Base-by-base conservation (phyloP, 495 filamentous ascomycete species). In the Penicillium odoratum region DNA sequence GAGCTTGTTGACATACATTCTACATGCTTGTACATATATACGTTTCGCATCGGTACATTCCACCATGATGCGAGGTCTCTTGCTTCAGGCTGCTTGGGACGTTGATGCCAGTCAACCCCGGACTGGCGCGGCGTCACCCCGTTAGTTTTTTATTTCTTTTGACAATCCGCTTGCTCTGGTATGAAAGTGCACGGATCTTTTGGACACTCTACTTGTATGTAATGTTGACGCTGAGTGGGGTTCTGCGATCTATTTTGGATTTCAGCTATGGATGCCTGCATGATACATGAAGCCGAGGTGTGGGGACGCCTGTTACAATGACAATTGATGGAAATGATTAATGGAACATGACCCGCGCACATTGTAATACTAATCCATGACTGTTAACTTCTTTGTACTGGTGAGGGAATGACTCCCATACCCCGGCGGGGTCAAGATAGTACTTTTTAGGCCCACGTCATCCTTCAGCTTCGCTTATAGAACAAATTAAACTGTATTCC, bases 1-100 rank as follows among this genome's bases (percentile, higher is more conserved):
- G 65, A 68, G 54, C 45, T 64, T 59, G 45, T 58, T 59, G 46
- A 55, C 59, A 62, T 64, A 64, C 61, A 65, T 67, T 63, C 52
- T 60, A 61, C 60, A 61, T 60, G 58, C 60, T 62, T 70, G 63
- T 70, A 66, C 59, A 70, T 66, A 70, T 70, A 69, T 36, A 50
- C 28, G 15, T 43, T 47, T 61, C 25, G 36, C 53, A 55, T 51
- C 42, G 45, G n/a, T 28, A 28, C 50, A 31, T 50, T 31, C 43
- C 43, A 33, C 36, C 31, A 44, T 51, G 56, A 30, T 40, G 36
- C 33, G 38, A 51, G 11, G 25, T 48, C 28, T 48, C 31, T 49
- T 38, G 18, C 30, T 53, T 47, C 40, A 48, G 16, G 29, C 43
- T 48, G 44, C 38, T 16, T 34, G 34, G 34, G 25, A 29, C 13